Conservation (phyloP, 169 alveolate genomes). For the Cryptosporidium muris region DNA sequence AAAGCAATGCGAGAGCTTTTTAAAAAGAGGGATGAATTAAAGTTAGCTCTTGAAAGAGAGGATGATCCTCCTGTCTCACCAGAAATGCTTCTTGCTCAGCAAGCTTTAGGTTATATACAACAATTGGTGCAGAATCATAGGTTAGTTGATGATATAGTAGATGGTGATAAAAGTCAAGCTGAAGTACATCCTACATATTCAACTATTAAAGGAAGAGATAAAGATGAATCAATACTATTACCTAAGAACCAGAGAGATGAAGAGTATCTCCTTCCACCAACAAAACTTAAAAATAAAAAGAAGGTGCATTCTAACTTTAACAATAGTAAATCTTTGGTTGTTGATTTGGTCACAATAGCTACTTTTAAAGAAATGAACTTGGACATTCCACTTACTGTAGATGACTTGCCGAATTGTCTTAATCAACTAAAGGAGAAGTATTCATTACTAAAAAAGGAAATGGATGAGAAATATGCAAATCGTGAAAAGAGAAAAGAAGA, state of each 20-base stretch:
- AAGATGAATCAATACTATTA: conserved; percentile 54
- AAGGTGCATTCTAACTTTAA: background rate
- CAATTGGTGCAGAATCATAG: conserved; percentile 58
- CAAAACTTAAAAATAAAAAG: conserved; percentile 38
- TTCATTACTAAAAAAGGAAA: conserved; percentile 25
- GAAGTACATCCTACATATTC: background rate
- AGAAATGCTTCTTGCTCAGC: conserved; percentile 67
- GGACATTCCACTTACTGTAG: conserved; percentile 62
- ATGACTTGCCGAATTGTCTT: conserved; percentile 38
- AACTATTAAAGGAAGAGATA: conserved; percentile 35
- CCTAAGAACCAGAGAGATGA: conserved; percentile 68
- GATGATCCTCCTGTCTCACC: conserved; percentile 62
- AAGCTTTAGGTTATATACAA: conserved; percentile 40
- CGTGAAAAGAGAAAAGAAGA: conserved; percentile 69
- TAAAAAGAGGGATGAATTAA: conserved; percentile 63
- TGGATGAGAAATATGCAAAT: conserved; percentile 59
- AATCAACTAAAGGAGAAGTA: conserved; percentile 36
- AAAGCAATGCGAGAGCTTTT: conserved; percentile 47
- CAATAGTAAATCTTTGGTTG: conserved; percentile 28
- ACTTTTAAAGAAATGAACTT: conserved; percentile 59
- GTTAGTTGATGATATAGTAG: conserved; percentile 6
- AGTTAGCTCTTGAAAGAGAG: conserved; percentile 54
- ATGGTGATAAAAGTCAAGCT: background rate
- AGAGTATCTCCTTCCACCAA: conserved; percentile 63
- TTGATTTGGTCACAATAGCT: conserved; percentile 45